Evolutionary conservation across 2,329 filamentous ascomycete species (phyloP).

Genomic region (Ophiostoma ulmi): DNA sequence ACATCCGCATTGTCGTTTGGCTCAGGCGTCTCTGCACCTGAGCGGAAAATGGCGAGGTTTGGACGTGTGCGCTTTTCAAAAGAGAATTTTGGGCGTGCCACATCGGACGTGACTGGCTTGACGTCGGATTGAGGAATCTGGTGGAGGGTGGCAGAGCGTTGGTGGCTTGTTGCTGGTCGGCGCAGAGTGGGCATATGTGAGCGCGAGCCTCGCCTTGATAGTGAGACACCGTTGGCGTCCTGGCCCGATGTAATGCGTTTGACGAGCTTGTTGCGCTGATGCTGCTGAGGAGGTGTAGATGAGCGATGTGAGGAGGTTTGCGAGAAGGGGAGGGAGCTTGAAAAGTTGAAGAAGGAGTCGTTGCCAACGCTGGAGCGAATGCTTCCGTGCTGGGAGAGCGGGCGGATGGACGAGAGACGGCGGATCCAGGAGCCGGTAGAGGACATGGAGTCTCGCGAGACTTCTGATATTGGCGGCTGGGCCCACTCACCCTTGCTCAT

Average conservation of each 20-base stretch:
- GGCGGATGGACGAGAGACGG: conserved; percentile 65
- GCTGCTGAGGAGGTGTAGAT: conserved; percentile 34
- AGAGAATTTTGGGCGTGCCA: conserved; percentile 31
- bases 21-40: conserved; percentile 25
- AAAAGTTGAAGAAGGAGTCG: conserved; percentile 59
- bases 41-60: conserved; percentile 26
- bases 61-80: conserved; percentile 36
- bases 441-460: conserved; percentile 46
- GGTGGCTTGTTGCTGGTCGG: conserved; percentile 72
- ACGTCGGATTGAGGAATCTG: conserved; percentile 36
- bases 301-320: conserved; percentile 41
- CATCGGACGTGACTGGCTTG: conserved; percentile 25
- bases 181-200: conserved; percentile 62
- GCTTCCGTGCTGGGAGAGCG: conserved; percentile 60
- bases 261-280: conserved; percentile 69
- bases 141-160: conserved; percentile 66
- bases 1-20: conserved; percentile 18
- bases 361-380: conserved; percentile 59
- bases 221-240: conserved; percentile 29
- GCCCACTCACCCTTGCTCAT: conserved; percentile 39
- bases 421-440: conserved; percentile 67
- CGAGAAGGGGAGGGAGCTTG: conserved; percentile 48
- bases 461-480: conserved; percentile 39
- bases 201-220: conserved; percentile 46
- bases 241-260: conserved; percentile 62